phyloP scores from a whole-genome alignment of 495 filamentous ascomycete genomes.

The Lasiosphaeria ovina region DNA sequence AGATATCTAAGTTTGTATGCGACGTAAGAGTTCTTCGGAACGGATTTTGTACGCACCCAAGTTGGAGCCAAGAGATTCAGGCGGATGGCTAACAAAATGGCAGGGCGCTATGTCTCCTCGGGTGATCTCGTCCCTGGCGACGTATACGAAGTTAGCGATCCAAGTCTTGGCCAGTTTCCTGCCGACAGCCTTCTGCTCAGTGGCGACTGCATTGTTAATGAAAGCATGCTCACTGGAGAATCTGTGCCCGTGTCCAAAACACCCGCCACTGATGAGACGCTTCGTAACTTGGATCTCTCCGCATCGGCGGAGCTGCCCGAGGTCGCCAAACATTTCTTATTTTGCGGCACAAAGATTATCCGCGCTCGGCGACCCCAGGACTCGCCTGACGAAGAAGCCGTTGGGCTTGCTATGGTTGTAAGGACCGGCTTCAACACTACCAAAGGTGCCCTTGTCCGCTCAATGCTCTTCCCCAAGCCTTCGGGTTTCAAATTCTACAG shows the following conservation, averaged over 20 bases:
- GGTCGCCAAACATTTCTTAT: conserved; percentile 83
- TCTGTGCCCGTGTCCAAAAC: conserved; percentile 95
- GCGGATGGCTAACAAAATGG: conserved; percentile 4
- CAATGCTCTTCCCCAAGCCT: conserved; percentile 98
- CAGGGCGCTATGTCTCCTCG: conserved; percentile 83
- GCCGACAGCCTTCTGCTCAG: conserved; percentile 89
- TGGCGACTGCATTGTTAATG: conserved; percentile 98
- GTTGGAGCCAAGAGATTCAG: too few relatives aligned
- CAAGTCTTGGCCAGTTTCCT: conserved; percentile 87
- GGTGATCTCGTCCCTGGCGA: conserved; percentile 92
- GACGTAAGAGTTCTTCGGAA: conserved; percentile 90
- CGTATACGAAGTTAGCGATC: conserved; percentile 96
- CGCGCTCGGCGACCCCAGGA: conserved; percentile 85
- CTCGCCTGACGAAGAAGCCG: conserved; percentile 77
- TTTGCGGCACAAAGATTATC: conserved; percentile 93
- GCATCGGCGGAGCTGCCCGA: conserved; percentile 76
- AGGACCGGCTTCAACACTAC: conserved; percentile 97
- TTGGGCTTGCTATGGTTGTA: conserved; percentile 86
- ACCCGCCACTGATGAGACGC: conserved; percentile 78
- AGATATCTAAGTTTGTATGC: conserved; percentile 92
- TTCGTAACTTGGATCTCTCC: conserved; percentile 68
- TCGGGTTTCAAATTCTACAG: conserved; percentile 98
- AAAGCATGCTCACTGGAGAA: conserved; percentile 99
- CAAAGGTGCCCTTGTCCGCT: conserved; percentile 92
- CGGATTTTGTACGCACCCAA: conserved; percentile 74